Percentiles rank a stretch among this genome's conserved stretches.
Conservation (phyloP, 2,329 filamentous ascomycete genomes). For the Cordyceps farinosa region DNA sequence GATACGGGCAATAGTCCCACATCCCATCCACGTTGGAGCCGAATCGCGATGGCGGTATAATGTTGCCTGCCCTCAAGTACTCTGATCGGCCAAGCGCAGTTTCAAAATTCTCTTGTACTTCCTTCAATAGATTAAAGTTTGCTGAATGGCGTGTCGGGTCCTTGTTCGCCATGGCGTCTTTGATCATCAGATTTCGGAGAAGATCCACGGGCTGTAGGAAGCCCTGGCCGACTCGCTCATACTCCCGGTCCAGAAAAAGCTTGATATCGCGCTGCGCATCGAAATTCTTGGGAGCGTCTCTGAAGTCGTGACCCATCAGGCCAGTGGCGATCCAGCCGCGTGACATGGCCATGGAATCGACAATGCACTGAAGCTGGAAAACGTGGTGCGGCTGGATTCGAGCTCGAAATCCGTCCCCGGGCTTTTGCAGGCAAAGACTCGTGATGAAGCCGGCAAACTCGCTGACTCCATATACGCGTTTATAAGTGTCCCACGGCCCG, state of each 20-base stretch:
- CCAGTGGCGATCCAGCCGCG: slow-evolving; percentile 39
- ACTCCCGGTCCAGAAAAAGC: slow-evolving; percentile 39
- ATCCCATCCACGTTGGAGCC: slow-evolving; percentile 40
- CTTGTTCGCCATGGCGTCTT: not conserved
- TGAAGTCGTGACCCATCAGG: slow-evolving; percentile 35
- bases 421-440: slow-evolving; percentile 43
- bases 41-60: slow-evolving; percentile 41
- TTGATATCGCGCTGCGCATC: slow-evolving; percentile 40
- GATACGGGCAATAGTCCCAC: slow-evolving; percentile 46
- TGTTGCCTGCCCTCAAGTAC: slow-evolving; percentile 16
- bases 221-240: slow-evolving; percentile 23
- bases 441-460: slow-evolving; percentile 45
- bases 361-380: slow-evolving; percentile 48
- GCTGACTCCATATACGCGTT: slow-evolving; percentile 41
- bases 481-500: slow-evolving; percentile 30
- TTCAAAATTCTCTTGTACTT: slow-evolving; percentile 18
- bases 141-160: not conserved
- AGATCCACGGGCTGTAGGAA: slow-evolving; percentile 15
- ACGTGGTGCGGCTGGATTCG: slow-evolving; percentile 45
- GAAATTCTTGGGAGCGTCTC: slow-evolving; percentile 33
- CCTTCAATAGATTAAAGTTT: slow-evolving; percentile 12
- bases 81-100: slow-evolving; percentile 22
- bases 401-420: slow-evolving; percentile 33
- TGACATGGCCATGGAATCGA: slow-evolving; percentile 44
- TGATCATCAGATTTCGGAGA: not conserved